A percentile compares a stretch with the other conserved stretches of the same genome.
These are phyloP conservation scores for Aspergillus sp. DNA, from an alignment of 2,329 filamentous ascomycete species.

Conservation along the genomic window DNA sequence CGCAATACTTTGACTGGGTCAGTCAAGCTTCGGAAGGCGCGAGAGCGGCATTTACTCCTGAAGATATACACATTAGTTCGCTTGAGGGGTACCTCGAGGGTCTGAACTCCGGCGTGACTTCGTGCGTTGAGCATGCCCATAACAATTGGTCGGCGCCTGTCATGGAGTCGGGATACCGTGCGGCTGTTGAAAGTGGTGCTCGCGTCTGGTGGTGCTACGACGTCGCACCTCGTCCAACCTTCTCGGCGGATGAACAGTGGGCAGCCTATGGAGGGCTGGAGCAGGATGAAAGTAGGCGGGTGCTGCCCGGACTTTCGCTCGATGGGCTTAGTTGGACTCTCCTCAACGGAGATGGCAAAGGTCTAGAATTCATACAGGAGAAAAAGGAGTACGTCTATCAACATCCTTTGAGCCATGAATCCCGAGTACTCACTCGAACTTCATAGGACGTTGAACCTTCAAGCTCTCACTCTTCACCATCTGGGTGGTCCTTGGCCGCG, in stretches of 20 bases:
- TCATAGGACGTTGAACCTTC: neutral
- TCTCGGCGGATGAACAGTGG: constrained; percentile 6
- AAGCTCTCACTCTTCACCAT: constrained; percentile 8
- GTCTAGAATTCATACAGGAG: neutral
- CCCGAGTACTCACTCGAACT: neutral
- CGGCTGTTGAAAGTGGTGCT: constrained; percentile 54
- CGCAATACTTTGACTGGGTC: constrained; percentile 49
- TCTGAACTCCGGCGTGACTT: constrained; percentile 59
- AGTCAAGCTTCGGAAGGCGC: neutral
- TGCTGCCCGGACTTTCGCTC: neutral
- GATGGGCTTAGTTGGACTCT: neutral
- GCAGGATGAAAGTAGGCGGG: neutral
- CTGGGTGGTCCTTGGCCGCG: constrained; percentile 6
- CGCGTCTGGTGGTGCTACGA: constrained; percentile 55
- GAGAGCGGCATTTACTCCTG: constrained; percentile 42
- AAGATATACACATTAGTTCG: constrained; percentile 55
- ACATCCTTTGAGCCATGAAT: neutral
- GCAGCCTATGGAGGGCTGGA: neutral
- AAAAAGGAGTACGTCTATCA: neutral
- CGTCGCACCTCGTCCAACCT: constrained; percentile 13
- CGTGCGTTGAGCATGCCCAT: constrained; percentile 58
- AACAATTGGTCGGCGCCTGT: constrained; percentile 41
- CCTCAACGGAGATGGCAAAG: neutral
- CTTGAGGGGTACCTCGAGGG: constrained; percentile 56
- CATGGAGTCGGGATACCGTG: constrained; percentile 53